Evolutionary conservation across 495 filamentous ascomycete species (phyloP).

Genomic region (Xylaria scruposa): DNA sequence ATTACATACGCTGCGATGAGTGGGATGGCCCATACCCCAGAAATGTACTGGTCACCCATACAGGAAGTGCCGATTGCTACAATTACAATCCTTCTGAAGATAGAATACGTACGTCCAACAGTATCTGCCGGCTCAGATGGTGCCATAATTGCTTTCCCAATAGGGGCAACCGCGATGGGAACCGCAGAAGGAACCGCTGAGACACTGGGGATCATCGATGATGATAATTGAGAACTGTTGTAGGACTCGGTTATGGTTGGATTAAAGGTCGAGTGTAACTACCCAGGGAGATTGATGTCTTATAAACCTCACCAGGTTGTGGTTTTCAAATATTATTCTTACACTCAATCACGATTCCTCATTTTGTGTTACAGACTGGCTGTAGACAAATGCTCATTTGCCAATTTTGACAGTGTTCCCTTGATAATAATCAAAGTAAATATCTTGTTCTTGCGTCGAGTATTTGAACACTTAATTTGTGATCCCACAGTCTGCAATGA

Average conservation of each 20-base stretch:
- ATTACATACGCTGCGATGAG: not conserved
- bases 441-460: no score
- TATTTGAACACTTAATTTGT: no score
- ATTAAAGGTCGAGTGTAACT: not conserved
- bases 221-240: not conserved
- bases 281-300: not conserved
- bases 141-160: not conserved
- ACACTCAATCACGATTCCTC: not conserved
- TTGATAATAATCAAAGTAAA: no score
- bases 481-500: no score
- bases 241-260: not conserved
- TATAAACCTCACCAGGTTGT: not conserved
- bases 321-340: not conserved
- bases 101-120: not conserved
- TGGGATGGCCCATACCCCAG: not conserved
- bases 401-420: no score
- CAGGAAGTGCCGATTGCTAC: not conserved
- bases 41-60: not conserved
- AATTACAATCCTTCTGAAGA: not conserved
- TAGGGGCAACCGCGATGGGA: not conserved
- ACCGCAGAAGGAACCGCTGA: not conserved
- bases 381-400: not conserved
- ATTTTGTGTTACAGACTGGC: not conserved
- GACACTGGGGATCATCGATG: not conserved
- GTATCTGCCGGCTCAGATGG: not conserved